These are phyloP conservation scores for Vishniacozyma victoriae DNA, from an alignment of 768 basidiomycete species.

Conservation along the genomic window DNA sequence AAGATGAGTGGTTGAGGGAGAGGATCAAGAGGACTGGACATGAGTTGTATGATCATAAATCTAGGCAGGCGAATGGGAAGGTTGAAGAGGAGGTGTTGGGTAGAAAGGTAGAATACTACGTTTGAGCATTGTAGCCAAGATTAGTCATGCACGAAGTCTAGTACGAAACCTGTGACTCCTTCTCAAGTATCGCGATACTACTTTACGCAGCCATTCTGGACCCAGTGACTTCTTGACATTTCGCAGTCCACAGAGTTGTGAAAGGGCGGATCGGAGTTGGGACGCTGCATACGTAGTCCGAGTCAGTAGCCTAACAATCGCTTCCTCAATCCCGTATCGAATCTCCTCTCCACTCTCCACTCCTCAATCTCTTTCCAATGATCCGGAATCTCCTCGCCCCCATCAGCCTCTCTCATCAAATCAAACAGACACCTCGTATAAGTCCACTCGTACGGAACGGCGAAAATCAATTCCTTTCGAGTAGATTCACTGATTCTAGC, in stretches of 20 bases:
- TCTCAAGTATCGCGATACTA: too few species aligned
- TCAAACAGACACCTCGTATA: slow-evolving; percentile 40
- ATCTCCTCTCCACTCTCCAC: slow-evolving; percentile 33
- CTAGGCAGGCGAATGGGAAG: slow-evolving; percentile 5
- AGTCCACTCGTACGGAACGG: slow-evolving; percentile 38
- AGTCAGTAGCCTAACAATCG: slow-evolving; percentile 38
- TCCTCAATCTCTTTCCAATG: slow-evolving; percentile 35
- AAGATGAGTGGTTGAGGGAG: slow-evolving; percentile 27
- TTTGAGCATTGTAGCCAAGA: too few species aligned
- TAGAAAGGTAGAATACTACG: slow-evolving; percentile 24
- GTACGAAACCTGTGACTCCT: too few species aligned
- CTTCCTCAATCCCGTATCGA: slow-evolving; percentile 29
- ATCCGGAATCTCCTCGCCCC: slow-evolving; percentile 4
- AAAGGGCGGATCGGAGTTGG: too few species aligned
- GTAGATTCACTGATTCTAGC: too few species aligned
- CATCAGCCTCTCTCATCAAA: slow-evolving; percentile 32
- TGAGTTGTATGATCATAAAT: slow-evolving; percentile 23
- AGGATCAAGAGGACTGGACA: slow-evolving; percentile 27
- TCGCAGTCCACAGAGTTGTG: too few species aligned
- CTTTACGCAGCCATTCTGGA: too few species aligned
- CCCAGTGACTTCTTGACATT: too few species aligned
- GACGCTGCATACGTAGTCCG: too few species aligned
- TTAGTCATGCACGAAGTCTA: too few species aligned
- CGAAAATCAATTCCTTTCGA: slow-evolving; percentile 37
- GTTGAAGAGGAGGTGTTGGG: slow-evolving; percentile 18